Conservation (phyloP, 2,329 filamentous ascomycete genomes). For the Penicillium sp. region DNA sequence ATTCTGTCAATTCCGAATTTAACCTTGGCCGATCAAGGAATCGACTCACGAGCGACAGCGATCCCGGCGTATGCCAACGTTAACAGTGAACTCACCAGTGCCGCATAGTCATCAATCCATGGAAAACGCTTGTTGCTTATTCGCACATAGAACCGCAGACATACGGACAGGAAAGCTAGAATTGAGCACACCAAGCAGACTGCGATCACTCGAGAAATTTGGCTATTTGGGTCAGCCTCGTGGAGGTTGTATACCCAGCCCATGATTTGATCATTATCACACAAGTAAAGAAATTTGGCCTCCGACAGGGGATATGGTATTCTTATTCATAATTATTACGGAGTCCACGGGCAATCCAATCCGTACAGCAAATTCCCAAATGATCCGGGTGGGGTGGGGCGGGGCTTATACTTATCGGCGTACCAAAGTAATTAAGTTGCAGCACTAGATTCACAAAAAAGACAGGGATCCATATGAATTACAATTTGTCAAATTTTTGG, state of each 20-base stretch:
- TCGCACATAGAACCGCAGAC: conserved; percentile 29
- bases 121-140: conserved; percentile 17
- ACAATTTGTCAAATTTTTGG: neutral
- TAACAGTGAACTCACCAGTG: conserved; percentile 23
- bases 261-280: conserved; percentile 17
- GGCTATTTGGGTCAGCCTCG: conserved; percentile 22
- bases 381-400: neutral
- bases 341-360: neutral
- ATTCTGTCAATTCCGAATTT: neutral
- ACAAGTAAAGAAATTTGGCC: neutral
- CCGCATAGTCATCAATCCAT: conserved; percentile 32
- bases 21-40: neutral
- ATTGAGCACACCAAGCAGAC: conserved; percentile 25
- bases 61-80: conserved; percentile 20
- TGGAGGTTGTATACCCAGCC: conserved; percentile 33
- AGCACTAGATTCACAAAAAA: neutral
- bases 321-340: neutral
- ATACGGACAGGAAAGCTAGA: conserved; percentile 24
- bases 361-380: neutral
- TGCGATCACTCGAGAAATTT: conserved; percentile 24
- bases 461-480: neutral
- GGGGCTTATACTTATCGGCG: neutral
- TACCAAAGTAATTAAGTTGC: neutral
- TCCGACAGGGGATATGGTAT: neutral
- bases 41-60: conserved; percentile 24